Base-by-base conservation (phyloP, 495 filamentous ascomycete species). In the Aspergillus avenaceus region DNA sequence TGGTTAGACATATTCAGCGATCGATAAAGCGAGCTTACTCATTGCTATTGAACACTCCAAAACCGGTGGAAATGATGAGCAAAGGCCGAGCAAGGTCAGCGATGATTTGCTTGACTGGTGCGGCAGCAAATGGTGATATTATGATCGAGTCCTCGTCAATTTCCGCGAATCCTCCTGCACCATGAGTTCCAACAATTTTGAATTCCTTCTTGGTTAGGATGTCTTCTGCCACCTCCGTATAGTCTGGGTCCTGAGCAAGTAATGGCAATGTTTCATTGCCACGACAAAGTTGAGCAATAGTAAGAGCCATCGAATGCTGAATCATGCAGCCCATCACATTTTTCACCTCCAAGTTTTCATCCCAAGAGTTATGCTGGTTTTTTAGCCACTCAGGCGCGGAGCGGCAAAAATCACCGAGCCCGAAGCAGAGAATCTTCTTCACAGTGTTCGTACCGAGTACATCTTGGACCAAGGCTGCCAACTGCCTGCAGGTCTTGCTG, bases 351-450 rank as follows among this genome's bases (percentile, higher is more conserved):
- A 42, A 61, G 45, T 43, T 59, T 42, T 55, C 53, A 61, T 66
- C 54, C 59, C 45, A 60, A 45, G 48, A 62, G 45, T 51, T 54
- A 38, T 61, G 59, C 40, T 58, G 47, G 47, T 34, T 53, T 45
- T 62, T 67, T 34, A 60, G 48, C 64, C 62, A 66, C 43, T 66
- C 55, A 53, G 60, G 58, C 14, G 60, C 58, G 45, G 60, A 53
- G 47, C 47, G 56, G 52, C 56, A 61, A 50, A 70, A 58, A 46
- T 72, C 62, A 52, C 69, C 65, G 40, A 72, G 55, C 36, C 65
- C 65, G 34, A 70, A 72, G 53, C 69, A 70, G 29, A 72, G 45
- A 51, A 72, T 53, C 45, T 72, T 69, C 38, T 63, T 69, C 49
- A 63, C 57, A 31, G 45, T 66, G 28, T 50, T 62, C 42, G 40